These are phyloP conservation scores for Leccinellum rugosiceps DNA, from an alignment of 768 basidiomycete species.

Conservation along the genomic window DNA sequence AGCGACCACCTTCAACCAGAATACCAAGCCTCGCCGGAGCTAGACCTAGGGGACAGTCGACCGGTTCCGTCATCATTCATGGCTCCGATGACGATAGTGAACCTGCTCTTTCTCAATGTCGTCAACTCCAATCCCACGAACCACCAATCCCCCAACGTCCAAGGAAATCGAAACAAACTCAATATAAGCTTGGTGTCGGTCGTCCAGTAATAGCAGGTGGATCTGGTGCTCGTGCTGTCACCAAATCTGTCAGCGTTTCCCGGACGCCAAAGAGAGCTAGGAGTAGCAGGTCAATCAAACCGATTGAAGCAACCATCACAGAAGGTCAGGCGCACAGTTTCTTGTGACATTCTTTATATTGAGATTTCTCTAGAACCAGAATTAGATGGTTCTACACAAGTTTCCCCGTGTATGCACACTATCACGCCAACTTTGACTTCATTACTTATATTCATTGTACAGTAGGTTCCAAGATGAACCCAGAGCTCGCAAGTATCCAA, in stretches of 20 bases:
- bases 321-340: conserved; percentile 39
- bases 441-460: not conserved
- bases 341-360: conserved; percentile 4
- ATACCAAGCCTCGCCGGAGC: conserved; percentile 27
- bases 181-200: conserved; percentile 68
- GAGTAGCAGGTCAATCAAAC: conserved; percentile 47
- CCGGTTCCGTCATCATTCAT: conserved; percentile 37
- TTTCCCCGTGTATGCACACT: conserved; percentile 14
- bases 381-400: conserved; percentile 8
- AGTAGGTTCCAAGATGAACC: conserved; percentile 8
- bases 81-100: conserved; percentile 44
- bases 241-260: conserved; percentile 53
- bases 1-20: conserved; percentile 33
- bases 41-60: conserved; percentile 32
- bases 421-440: not conserved
- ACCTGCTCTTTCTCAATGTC: conserved; percentile 21
- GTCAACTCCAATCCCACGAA: conserved; percentile 10
- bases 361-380: conserved; percentile 26
- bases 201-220: conserved; percentile 66
- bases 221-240: conserved; percentile 59
- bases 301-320: conserved; percentile 52
- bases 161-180: conserved; percentile 70
- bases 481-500: conserved; percentile 1
- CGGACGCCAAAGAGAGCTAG: conserved; percentile 47
- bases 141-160: conserved; percentile 37